Evolutionary conservation across 331 rosid species (phyloP).

Genomic region (Malus hybrid): DNA sequence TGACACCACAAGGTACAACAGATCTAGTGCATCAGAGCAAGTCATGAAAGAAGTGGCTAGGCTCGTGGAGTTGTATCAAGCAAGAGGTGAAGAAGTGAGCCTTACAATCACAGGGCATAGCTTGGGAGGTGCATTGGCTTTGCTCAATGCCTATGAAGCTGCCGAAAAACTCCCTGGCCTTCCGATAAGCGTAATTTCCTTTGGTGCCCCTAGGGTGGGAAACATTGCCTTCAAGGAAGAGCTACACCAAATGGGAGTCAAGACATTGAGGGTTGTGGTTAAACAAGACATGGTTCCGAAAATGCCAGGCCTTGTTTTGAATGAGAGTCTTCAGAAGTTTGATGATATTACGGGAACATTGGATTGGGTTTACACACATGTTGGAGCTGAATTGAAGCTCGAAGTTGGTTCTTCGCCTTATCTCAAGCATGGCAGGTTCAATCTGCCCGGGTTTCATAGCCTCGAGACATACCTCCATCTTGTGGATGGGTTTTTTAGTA

Average conservation of each 20-base stretch:
- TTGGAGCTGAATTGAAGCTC: slow-evolving; percentile 43
- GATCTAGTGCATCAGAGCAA: slow-evolving; percentile 64
- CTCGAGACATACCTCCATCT: slow-evolving; percentile 66
- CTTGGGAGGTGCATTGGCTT: slow-evolving; percentile 67
- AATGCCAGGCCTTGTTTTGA: too few relatives aligned
- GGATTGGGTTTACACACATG: slow-evolving; percentile 60
- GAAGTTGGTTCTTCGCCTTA: slow-evolving; percentile 48
- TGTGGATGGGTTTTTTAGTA: slow-evolving; percentile 43
- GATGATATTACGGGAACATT: slow-evolving; percentile 36
- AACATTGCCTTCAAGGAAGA: slow-evolving; percentile 43
- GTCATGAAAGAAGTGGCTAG: slow-evolving; percentile 45
- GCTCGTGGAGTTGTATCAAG: slow-evolving; percentile 21
- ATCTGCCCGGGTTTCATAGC: slow-evolving; percentile 49
- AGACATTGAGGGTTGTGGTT: too few relatives aligned
- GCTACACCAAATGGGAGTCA: neutral
- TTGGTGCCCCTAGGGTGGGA: slow-evolving; percentile 72
- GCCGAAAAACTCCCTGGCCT: slow-evolving; percentile 22
- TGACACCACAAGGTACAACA: slow-evolving; percentile 43
- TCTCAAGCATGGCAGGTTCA: slow-evolving; percentile 33
- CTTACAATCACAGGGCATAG: slow-evolving; percentile 72
- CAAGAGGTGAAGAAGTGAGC: slow-evolving; percentile 49
- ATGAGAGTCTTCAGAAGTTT: too few relatives aligned
- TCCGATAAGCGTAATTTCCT: slow-evolving; percentile 49
- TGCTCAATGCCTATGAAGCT: slow-evolving; percentile 53
- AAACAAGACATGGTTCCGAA: too few relatives aligned